Base-by-base conservation (phyloP, 108 stramenopile species). In the Bacterosira constricta region DNA sequence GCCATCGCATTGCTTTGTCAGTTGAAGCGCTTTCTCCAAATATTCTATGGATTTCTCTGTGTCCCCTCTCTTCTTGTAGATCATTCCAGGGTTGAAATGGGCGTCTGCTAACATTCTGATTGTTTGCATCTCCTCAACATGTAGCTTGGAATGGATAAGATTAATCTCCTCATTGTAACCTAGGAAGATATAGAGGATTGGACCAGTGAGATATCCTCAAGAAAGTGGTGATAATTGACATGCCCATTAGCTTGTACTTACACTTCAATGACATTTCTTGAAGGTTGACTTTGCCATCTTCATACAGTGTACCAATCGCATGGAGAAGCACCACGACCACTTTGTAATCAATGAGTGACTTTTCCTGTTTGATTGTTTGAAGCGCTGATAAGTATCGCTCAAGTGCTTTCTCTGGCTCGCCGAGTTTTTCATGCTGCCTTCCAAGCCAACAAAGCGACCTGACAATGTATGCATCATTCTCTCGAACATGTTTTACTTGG, bases 381-480 rank as follows among this genome's bases (percentile, higher is more conserved):
- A 83, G 69, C 2, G 82, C 79, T 21, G 62, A 59, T 25, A 79
- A 74, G 65, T 65, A 83, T 44, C 37, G 51, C 38, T 71, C 74
- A 1, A 83, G 44, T 29, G 79, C 79, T 44, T 66, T 70, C 4
- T 63, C 60, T 20, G 52, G 39, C 6, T 80, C 71, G 15, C 59
- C 42, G 13, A 76, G 36, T n/a, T 74, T 55, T 44, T 71, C 54
- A 21, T 83, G 59, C 2, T 76, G 66, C 21, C 69, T 69, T 46
- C 79, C 82, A 18, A 83, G 45, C 79, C 82, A 80, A 51, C 73
- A 60, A 7, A 80, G 53, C 36, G 79, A 51, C n/a, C 41, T 30
- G 2, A 57, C 82, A 15, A 74, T 64, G 0, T 31, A 35, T 55
- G 29, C 11, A 15, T 64, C 35, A 52, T 69, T 44, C 32, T 71